phyloP scores from a whole-genome alignment of 495 filamentous ascomycete genomes.

The Aspergillus egyptiacus region DNA sequence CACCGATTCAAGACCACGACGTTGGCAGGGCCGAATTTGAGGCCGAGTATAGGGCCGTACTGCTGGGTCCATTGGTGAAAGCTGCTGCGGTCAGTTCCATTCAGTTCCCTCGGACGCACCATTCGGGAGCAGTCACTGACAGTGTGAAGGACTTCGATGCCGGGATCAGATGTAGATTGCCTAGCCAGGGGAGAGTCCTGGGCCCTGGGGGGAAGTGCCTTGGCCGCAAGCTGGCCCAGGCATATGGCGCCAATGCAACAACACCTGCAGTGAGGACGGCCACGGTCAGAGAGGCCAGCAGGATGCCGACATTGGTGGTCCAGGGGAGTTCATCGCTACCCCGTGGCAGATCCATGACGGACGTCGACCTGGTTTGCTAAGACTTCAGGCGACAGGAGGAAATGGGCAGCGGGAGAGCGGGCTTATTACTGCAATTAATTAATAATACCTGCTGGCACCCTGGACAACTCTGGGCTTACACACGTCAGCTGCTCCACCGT shows the following conservation, averaged over 20 bases:
- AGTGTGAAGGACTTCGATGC: background rate
- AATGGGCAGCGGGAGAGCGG: no score
- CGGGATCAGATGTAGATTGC: constrained; percentile 1
- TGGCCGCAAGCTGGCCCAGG: constrained; percentile 1
- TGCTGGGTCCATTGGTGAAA: constrained; percentile 3
- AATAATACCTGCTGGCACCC: no score
- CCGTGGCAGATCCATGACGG: background rate
- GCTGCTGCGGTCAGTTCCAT: background rate
- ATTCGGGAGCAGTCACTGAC: no score
- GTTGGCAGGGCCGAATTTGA: background rate
- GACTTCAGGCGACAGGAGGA: no score
- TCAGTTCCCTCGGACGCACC: no score
- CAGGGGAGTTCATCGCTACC: background rate
- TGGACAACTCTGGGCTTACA: no score
- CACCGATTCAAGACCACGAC: background rate
- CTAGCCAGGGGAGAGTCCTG: background rate
- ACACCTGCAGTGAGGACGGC: background rate
- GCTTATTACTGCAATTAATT: no score
- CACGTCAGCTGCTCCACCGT: no score
- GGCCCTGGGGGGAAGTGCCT: constrained; percentile 3
- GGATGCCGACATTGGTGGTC: background rate
- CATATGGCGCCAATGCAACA: background rate
- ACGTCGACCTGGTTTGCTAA: no score
- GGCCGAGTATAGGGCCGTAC: background rate
- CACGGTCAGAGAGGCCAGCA: background rate